Percentiles rank a stretch among this genome's conserved stretches.
phyloP scores from a whole-genome alignment of 1,139 yeast species.

The Ashbya aceris region DNA sequence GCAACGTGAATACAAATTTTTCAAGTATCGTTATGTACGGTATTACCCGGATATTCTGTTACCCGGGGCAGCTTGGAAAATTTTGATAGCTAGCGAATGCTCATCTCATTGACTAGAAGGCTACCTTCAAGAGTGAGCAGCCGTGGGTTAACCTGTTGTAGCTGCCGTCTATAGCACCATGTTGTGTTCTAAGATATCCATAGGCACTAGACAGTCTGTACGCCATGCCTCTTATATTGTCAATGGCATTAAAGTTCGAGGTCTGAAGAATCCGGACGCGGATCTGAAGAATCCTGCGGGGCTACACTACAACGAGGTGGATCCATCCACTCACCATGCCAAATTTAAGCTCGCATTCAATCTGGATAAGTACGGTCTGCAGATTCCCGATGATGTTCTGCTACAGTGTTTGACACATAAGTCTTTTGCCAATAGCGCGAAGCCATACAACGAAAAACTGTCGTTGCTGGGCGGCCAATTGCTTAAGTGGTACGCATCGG shows the following conservation, averaged over 20 bases:
- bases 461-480: conserved; percentile 70
- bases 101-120: too few species aligned
- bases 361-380: conserved; percentile 25
- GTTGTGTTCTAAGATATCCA: not conserved
- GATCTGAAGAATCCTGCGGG: conserved; percentile 52
- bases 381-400: conserved; percentile 33
- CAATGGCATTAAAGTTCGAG: conserved; percentile 57
- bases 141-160: too few species aligned
- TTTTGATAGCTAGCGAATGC: too few species aligned
- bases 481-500: conserved; percentile 50
- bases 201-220: conserved; percentile 4
- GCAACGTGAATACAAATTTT: too few species aligned
- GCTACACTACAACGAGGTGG: conserved; percentile 43
- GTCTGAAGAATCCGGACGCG: conserved; percentile 66
- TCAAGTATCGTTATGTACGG: too few species aligned
- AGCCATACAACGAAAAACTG: conserved; percentile 82
- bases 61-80: too few species aligned
- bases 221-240: conserved; percentile 33
- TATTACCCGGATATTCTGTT: too few species aligned
- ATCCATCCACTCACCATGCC: conserved; percentile 39
- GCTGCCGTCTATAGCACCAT: not conserved
- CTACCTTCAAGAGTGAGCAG: too few species aligned
- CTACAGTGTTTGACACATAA: conserved; percentile 84
- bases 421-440: conserved; percentile 83
- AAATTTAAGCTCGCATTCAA: conserved; percentile 27